phyloP scores from a whole-genome alignment of 2,329 filamentous ascomycete species.

The Alternaria novae-zelandiae region DNA sequence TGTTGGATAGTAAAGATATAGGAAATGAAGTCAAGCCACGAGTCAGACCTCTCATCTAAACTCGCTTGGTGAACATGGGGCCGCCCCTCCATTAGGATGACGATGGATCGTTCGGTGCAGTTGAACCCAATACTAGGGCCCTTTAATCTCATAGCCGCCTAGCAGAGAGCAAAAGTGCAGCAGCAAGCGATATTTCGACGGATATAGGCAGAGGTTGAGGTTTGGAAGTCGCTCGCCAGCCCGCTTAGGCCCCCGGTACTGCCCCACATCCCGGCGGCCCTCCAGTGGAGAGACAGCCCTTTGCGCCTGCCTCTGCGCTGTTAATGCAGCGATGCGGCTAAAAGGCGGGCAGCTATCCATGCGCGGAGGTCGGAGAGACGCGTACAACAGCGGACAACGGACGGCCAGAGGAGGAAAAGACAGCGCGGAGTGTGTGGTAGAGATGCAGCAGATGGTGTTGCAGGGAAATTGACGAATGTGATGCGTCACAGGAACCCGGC shows the following conservation, averaged over 20 bases:
- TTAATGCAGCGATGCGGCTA: conserved; percentile 36
- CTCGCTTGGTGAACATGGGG: conserved; percentile 27
- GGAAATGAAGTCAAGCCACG: conserved; percentile 45
- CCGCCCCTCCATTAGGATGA: conserved; percentile 19
- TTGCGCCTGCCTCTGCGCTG: conserved; percentile 21
- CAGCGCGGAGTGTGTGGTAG: conserved; percentile 11
- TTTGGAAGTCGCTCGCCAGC: conserved; percentile 29
- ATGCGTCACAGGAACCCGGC: conserved; percentile 32
- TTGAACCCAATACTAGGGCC: conserved; percentile 27
- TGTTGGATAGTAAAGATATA: conserved; percentile 23
- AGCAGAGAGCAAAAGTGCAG: conserved; percentile 19
- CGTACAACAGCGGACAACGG: conserved; percentile 7
- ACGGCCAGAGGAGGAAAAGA: neutral
- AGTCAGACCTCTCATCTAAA: conserved; percentile 42
- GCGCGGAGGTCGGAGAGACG: conserved; percentile 11
- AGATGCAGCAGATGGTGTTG: conserved; percentile 38
- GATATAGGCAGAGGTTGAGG: conserved; percentile 39
- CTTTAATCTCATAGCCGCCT: conserved; percentile 41
- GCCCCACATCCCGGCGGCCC: conserved; percentile 30
- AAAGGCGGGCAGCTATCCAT: conserved; percentile 14
- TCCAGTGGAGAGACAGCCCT: conserved; percentile 26
- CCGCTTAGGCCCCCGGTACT: conserved; percentile 9
- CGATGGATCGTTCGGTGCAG: conserved; percentile 15
- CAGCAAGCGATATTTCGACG: conserved; percentile 18
- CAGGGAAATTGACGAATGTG: conserved; percentile 37